A percentile compares a stretch with the other conserved stretches of the same genome.
phyloP scores from a whole-genome alignment of 2,329 filamentous ascomycete species.

The Fusarium sp. region DNA sequence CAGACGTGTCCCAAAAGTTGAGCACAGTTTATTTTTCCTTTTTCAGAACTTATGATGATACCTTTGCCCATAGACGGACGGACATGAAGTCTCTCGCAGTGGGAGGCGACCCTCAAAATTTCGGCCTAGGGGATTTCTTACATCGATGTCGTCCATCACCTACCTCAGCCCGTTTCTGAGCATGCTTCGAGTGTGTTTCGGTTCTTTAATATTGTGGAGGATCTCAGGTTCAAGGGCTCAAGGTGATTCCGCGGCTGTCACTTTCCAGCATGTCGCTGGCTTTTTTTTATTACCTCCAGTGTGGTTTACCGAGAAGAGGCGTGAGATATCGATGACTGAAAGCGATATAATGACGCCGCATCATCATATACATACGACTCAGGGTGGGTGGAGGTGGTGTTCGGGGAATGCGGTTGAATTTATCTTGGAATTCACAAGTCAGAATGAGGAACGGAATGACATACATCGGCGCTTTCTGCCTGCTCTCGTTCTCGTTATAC shows the following conservation, averaged over 20 bases:
- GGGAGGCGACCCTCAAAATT: constrained; percentile 45
- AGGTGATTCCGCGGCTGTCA: constrained; percentile 23
- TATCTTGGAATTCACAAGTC: constrained; percentile 32
- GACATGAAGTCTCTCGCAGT: constrained; percentile 49
- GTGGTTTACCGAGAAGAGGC: constrained; percentile 17
- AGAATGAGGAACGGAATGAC: constrained; percentile 26
- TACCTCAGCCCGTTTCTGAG: constrained; percentile 39
- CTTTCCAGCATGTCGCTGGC: constrained; percentile 37
- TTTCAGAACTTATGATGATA: constrained; percentile 62
- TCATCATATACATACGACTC: constrained; percentile 31
- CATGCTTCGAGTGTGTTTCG: constrained; percentile 45
- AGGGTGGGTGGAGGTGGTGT: constrained; percentile 33
- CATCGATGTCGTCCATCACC: constrained; percentile 48
- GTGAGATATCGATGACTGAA: constrained; percentile 34
- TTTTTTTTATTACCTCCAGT: constrained; percentile 25
- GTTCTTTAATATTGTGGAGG: constrained; percentile 47
- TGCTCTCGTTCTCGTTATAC: constrained; percentile 25
- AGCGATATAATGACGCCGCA: constrained; percentile 18
- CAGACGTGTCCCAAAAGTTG: constrained; percentile 61
- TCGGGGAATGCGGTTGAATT: constrained; percentile 31
- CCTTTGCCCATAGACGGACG: constrained; percentile 60
- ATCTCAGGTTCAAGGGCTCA: constrained; percentile 40
- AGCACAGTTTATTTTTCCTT: constrained; percentile 49
- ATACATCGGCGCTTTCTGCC: constrained; percentile 25
- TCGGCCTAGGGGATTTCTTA: constrained; percentile 47